Percentiles rank a stretch among this genome's conserved stretches.
These are phyloP conservation scores for Hansenula sp. DNA, from an alignment of 1,139 yeast species.

Conservation along the genomic window DNA sequence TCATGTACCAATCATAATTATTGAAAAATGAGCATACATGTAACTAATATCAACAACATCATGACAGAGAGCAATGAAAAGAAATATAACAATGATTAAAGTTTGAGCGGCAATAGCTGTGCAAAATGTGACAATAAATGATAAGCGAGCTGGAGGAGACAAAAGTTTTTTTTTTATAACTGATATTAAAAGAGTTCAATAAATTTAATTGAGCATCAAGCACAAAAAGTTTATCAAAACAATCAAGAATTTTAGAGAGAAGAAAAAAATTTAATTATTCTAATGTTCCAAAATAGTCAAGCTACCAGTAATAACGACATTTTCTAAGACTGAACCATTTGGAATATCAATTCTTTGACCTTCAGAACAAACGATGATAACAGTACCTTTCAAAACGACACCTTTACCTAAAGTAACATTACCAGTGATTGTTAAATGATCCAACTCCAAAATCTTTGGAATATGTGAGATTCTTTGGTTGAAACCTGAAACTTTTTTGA, in stretches of 20 bases:
- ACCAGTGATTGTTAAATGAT: slow-evolving; percentile 96
- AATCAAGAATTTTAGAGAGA: neutral
- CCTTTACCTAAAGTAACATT: slow-evolving; percentile 88
- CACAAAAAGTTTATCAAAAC: neutral
- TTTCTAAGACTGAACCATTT: slow-evolving; percentile 89
- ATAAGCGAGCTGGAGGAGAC: too few relatives aligned
- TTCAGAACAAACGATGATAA: slow-evolving; percentile 94
- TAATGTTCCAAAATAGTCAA: slow-evolving; percentile 92
- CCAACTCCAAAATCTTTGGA: slow-evolving; percentile 94
- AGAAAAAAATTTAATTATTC: neutral
- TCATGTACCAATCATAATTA: too few relatives aligned
- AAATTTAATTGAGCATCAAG: too few relatives aligned
- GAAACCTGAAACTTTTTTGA: slow-evolving; percentile 92
- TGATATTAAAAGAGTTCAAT: too few relatives aligned
- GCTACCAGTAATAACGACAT: slow-evolving; percentile 96
- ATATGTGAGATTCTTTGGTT: slow-evolving; percentile 89
- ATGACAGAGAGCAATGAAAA: too few relatives aligned
- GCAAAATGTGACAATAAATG: too few relatives aligned
- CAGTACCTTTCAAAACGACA: slow-evolving; percentile 93
- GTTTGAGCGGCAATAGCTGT: too few relatives aligned
- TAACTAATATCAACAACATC: too few relatives aligned
- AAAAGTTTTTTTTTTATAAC: too few relatives aligned
- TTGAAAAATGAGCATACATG: too few relatives aligned
- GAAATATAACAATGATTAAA: too few relatives aligned
- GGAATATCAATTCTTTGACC: slow-evolving; percentile 97